phyloP scores from a whole-genome alignment of 495 filamentous ascomycete species.

The Aspergillus conjunctus region DNA sequence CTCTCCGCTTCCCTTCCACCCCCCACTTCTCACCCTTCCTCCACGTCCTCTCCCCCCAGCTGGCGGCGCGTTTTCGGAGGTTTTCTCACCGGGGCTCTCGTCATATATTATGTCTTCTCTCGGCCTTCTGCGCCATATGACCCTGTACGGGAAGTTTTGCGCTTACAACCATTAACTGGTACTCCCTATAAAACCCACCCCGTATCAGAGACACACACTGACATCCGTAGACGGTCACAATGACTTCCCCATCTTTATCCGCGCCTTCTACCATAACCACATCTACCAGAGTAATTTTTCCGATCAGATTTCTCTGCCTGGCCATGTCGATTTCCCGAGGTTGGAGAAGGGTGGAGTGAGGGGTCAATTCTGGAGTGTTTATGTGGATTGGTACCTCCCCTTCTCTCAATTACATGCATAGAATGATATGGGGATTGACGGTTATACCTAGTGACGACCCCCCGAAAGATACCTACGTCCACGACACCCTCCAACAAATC shows the following conservation, averaged over 20 bases:
- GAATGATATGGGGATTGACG: background rate
- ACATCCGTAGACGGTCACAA: constrained; percentile 77
- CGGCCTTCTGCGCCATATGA: background rate
- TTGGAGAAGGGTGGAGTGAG: constrained; percentile 51
- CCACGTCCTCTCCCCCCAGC: background rate
- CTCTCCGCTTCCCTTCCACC: background rate
- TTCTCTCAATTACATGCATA: background rate
- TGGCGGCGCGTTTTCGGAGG: background rate
- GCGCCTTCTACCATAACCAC: constrained; percentile 68
- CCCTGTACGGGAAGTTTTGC: constrained; percentile 15
- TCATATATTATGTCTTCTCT: constrained; percentile 5
- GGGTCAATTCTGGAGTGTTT: constrained; percentile 92
- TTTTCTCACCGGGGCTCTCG: constrained; percentile 5
- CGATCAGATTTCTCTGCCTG: constrained; percentile 67
- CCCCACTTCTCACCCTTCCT: background rate
- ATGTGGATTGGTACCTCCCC: constrained; percentile 66
- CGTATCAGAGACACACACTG: background rate
- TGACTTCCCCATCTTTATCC: constrained; percentile 77
- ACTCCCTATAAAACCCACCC: background rate
- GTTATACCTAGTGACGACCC: background rate
- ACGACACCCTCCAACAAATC: constrained; percentile 19
- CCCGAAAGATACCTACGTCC: constrained; percentile 12
- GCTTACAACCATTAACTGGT: constrained; percentile 18
- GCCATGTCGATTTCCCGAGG: constrained; percentile 83
- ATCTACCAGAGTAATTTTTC: constrained; percentile 59